A percentile compares a stretch with the other conserved stretches of the same genome.
Conservation (phyloP, 495 filamentous ascomycete species). For the Articulospora tetracladia region DNA sequence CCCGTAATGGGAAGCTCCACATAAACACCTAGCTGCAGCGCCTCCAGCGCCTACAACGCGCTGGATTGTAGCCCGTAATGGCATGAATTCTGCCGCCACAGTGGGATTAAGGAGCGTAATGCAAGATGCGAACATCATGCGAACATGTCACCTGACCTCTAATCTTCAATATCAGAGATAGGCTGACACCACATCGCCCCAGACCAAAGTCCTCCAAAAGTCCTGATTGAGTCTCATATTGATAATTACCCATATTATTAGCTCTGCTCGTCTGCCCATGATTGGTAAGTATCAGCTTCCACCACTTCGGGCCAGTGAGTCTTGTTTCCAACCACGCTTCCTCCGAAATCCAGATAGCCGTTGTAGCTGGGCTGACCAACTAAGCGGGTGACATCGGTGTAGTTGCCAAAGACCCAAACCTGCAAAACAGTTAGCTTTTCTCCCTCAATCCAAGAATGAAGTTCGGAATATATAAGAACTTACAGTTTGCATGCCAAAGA, state of each 20-base stretch:
- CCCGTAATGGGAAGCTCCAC: neutral
- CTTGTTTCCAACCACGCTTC: constrained; percentile 43
- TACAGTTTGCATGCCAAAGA: constrained; percentile 36
- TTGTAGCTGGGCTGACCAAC: constrained; percentile 9
- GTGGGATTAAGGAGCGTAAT: neutral
- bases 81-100: neutral
- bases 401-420: constrained; percentile 46
- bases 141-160: neutral
- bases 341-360: constrained; percentile 34
- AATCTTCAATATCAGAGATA: neutral
- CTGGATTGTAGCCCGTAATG: neutral
- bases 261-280: neutral
- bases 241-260: constrained; percentile 1
- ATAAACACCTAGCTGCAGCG: neutral
- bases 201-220: neutral
- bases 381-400: constrained; percentile 29
- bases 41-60: neutral
- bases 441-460: neutral
- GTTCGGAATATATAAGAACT: neutral
- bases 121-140: neutral
- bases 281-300: neutral
- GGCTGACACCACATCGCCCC: constrained; percentile 4
- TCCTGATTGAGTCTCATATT: neutral
- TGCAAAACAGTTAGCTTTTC: neutral
- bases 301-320: constrained; percentile 33